Percentiles rank a stretch among this genome's conserved stretches.
Evolutionary conservation across 495 filamentous ascomycete genomes (phyloP).

Genomic region (Talaromyces proteolyticus): DNA sequence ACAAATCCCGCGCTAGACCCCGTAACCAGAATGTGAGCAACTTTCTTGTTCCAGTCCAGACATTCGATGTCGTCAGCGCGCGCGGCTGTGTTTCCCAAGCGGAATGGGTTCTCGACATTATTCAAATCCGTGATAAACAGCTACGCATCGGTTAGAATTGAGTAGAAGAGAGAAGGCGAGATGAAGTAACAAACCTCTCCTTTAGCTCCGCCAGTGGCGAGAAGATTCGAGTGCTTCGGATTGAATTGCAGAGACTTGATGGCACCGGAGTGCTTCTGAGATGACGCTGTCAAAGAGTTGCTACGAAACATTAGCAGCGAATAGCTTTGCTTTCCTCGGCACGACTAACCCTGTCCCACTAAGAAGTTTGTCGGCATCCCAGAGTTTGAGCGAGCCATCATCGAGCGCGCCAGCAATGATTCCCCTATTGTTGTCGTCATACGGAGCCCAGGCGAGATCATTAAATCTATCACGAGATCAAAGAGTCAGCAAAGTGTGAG

Average conservation of each 20-base stretch:
- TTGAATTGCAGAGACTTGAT: conserved; percentile 98
- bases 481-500: no score
- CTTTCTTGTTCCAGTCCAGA: conserved; percentile 97
- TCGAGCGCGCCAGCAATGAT: conserved; percentile 94
- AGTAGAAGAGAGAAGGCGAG: neutral
- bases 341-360: conserved; percentile 46
- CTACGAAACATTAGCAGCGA: conserved; percentile 32
- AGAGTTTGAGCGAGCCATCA: conserved; percentile 92
- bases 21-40: conserved; percentile 91
- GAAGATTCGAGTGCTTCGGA: conserved; percentile 81
- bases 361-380: conserved; percentile 87
- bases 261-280: conserved; percentile 86
- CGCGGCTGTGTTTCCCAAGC: conserved; percentile 80
- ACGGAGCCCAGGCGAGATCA: conserved; percentile 88
- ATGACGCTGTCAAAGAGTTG: conserved; percentile 76
- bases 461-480: conserved; percentile 66
- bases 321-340: conserved; percentile 7
- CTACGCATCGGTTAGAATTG: conserved; percentile 15
- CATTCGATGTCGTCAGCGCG: conserved; percentile 91
- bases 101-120: conserved; percentile 79
- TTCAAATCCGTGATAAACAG: conserved; percentile 93
- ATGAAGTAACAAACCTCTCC: conserved; percentile 57
- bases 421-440: conserved; percentile 68
- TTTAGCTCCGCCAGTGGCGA: conserved; percentile 89
- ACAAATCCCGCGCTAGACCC: conserved; percentile 93